Base-by-base conservation (phyloP, 2,329 filamentous ascomycete species). In the Arthroderma sp. region DNA sequence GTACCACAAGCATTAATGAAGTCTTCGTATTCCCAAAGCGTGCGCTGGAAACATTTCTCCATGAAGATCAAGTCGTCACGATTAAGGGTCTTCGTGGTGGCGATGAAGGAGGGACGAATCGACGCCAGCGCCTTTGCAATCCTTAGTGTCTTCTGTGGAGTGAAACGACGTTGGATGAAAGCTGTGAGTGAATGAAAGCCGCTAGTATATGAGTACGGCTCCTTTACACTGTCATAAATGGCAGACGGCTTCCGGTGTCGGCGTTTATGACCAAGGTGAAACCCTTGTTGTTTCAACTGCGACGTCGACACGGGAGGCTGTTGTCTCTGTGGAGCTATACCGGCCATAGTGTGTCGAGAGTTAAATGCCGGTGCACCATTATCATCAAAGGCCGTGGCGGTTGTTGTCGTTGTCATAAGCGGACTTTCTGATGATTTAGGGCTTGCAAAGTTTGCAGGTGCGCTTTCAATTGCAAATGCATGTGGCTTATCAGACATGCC, bases 1-100 rank as follows among this genome's bases (percentile, higher is more conserved):
- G 87, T 93, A 34, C 86, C 86, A 49, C 83, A 86, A 51, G 86
- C 80, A 46, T 85, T 80, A 69, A 95, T 83, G 53, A 93, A 91
- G 52, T 94, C 86, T 59, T 96, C 86, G 56, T 94, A 93, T 60
- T 94, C 87, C 58, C 87, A 86, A 7, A 96, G 71, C 0, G 86
- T 93, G 33, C 91, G 78, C 64, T 98, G 91, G 59, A 96, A 86
- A 57, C 85, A 93, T 66, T 94, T 94, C 63, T 98, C 91, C 83
- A 94, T 94, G 62, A 96, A 95, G 22, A 98, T 80, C 29, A 96
- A 71, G 62, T 98, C 91, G 56, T 91, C 82, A 11, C 81, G 73
- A 51, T 86, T 88, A 49, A 96, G 70, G n/a, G 86, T 87, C 56
- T 85, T 84, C 15, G 86, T 94, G 50, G 86, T 93, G 7, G 87